phyloP scores from a whole-genome alignment of 768 basidiomycete genomes.

The Agrocybe praecox region DNA sequence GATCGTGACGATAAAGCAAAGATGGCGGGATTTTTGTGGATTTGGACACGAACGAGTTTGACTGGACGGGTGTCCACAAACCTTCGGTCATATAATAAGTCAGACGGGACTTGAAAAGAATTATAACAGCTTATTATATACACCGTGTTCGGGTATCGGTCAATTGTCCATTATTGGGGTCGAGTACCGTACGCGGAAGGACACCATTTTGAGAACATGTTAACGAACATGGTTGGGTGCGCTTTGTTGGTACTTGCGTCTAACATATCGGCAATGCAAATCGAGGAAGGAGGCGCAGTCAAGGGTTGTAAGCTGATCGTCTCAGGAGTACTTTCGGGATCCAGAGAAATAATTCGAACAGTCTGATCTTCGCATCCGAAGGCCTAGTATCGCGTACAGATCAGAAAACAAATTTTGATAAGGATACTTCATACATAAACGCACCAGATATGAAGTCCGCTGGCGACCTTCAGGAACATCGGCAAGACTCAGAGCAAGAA shows the following conservation, averaged over 20 bases:
- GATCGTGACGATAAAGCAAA: slow-evolving; percentile 95
- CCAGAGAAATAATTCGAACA: slow-evolving; percentile 95
- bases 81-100: slow-evolving; percentile 35
- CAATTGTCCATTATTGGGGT: slow-evolving; percentile 91
- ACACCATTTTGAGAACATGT: slow-evolving; percentile 98
- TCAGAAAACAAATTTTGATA: not conserved
- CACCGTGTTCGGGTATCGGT: slow-evolving; percentile 96
- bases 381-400: slow-evolving; percentile 53
- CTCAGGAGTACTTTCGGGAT: slow-evolving; percentile 93
- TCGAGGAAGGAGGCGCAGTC: slow-evolving; percentile 93
- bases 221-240: slow-evolving; percentile 95
- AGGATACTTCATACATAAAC: slow-evolving; percentile 25
- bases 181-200: slow-evolving; percentile 90
- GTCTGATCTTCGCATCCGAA: slow-evolving; percentile 99
- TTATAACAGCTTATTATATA: not conserved
- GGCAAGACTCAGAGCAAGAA: slow-evolving; percentile 88
- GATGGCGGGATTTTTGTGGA: slow-evolving; percentile 89
- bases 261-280: slow-evolving; percentile 97
- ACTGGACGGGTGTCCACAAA: slow-evolving; percentile 96
- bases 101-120: not conserved
- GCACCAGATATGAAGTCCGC: slow-evolving; percentile 88
- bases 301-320: slow-evolving; percentile 96
- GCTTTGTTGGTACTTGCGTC: slow-evolving; percentile 97
- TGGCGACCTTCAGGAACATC: slow-evolving; percentile 95
- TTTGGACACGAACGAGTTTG: slow-evolving; percentile 80